Evolutionary conservation across 2,329 filamentous ascomycete species (phyloP).

Genomic region (Monilinia vaccinii-corymbosi): DNA sequence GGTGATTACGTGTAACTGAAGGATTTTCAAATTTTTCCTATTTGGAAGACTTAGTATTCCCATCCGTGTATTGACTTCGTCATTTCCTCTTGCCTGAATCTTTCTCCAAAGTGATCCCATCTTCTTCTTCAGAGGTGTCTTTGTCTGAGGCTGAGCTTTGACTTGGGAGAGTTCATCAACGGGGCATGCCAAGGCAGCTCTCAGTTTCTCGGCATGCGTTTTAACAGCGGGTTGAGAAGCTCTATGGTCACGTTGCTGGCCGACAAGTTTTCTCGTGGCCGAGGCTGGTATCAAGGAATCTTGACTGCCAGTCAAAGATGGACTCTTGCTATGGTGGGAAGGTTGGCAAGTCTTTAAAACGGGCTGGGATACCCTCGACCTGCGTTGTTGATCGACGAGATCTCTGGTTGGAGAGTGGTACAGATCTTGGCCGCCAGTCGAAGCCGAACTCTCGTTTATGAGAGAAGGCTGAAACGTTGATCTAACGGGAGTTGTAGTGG

Average conservation of each 20-base stretch:
- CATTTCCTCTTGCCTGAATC: not conserved
- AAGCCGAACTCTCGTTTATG: not conserved
- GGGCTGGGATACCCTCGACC: not conserved
- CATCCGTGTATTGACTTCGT: not conserved
- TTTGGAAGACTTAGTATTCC: not conserved
- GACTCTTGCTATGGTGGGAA: not conserved
- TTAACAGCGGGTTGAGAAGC: not conserved
- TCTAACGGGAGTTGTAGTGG: not conserved
- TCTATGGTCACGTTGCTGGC: not conserved
- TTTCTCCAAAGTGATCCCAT: not conserved
- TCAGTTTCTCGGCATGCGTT: slow-evolving; percentile 1
- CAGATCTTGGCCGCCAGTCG: not conserved
- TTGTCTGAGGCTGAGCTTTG: not conserved
- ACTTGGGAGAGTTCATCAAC: not conserved
- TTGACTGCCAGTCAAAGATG: not conserved
- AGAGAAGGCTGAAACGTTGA: not conserved
- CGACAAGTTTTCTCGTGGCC: not conserved
- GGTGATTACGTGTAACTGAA: not conserved
- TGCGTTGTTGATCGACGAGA: not conserved
- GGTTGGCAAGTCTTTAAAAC: not conserved
- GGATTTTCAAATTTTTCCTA: not conserved
- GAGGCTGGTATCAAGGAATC: not conserved
- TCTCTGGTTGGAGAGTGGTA: not conserved
- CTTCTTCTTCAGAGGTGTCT: not conserved
- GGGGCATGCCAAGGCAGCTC: not conserved